Conservation (phyloP, 306 rosid species). For the Cyamopsis tetragonoloba region DNA sequence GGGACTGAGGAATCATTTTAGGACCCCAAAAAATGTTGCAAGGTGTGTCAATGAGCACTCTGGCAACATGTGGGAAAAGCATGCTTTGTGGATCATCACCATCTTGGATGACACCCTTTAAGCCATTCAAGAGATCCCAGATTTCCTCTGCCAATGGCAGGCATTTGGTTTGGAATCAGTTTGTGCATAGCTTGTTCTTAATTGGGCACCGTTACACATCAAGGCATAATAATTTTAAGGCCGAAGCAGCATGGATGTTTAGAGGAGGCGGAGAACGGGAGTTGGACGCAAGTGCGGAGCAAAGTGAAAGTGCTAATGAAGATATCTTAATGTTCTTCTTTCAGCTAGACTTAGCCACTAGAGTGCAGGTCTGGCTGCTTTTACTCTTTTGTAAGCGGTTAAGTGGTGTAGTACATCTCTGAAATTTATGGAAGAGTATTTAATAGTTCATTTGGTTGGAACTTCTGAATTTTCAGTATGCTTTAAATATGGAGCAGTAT, state of each 20-base stretch:
- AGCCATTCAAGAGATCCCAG: conserved; percentile 39
- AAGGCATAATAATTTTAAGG: conserved; percentile 41
- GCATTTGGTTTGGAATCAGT: conserved; percentile 40
- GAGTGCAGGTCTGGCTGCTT: conserved; percentile 69
- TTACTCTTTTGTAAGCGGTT: not conserved
- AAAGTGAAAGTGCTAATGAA: conserved; percentile 84
- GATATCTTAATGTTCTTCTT: conserved; percentile 85
- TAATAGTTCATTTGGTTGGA: conserved; percentile 22
- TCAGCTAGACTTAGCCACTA: conserved; percentile 81
- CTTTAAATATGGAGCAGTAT: conserved; percentile 83
- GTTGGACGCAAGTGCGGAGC: conserved; percentile 67
- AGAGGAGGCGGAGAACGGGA: conserved; percentile 67
- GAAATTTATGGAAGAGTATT: conserved; percentile 9
- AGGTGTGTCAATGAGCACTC: conserved; percentile 55
- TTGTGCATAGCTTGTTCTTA: conserved; percentile 29
- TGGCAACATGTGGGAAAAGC: conserved; percentile 45
- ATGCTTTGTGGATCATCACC: conserved; percentile 42
- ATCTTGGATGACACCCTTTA: conserved; percentile 46
- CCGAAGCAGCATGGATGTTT: conserved; percentile 79
- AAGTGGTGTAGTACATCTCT: not conserved
- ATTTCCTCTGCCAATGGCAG: conserved; percentile 27
- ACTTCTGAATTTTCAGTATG: conserved; percentile 52
- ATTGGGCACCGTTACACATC: conserved; percentile 36
- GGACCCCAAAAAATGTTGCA: conserved; percentile 47
- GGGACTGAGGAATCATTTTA: conserved; percentile 6